Evolutionary conservation across 371 early-diverging fungal genomes (phyloP), one percentile per base, ranked within the genome.

Genomic region (Rhizopus sp.): DNA sequence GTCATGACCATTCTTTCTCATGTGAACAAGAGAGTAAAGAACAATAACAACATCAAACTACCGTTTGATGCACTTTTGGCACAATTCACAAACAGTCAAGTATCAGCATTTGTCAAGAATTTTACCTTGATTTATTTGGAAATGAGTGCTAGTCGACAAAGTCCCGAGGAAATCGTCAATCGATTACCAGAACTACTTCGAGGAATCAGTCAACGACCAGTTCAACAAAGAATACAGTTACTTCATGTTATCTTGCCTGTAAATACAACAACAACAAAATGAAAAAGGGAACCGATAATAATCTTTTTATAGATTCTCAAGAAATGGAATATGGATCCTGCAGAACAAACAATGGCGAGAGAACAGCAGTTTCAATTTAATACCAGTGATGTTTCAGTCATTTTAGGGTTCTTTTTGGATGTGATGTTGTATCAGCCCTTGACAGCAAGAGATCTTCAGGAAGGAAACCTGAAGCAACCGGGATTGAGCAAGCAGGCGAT

Each of bases 1-100:
- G 90, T 91, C 37, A 84, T 91, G 64, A 77, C 75, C 7, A 78
- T 95, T 29, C 78, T 94, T 30, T 78, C 87, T 5, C 96, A 95
- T 58, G 83, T 94, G 63, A 90, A 87, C 62, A 91, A 90, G 58
- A 82, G 93, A 47, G 75, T 92, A 44, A 86, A 88, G 50, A 55
- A 89, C 12, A 84, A 81, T 53, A 63, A 73, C 4, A 61, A 55
- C 2, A 78, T 92, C 46, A 76, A 74, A 45, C 62, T 93, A 15
- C 94, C 94, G 0, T 73, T 87, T 0, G 71, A 70, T 0, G 57
- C 83, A 1, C 67, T 93, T 4, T 62, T 84, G 16, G 64, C 73
- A 8, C 82, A 86, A 49, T 83, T 78, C 52, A 57, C 62, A 31
- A 51, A 80, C 60, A 45, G 63, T 6, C 57, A 66, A 41, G 58